These are phyloP conservation scores for Aspergillus cejpii DNA, from an alignment of 2,329 filamentous ascomycete species.

Conservation along the genomic window DNA sequence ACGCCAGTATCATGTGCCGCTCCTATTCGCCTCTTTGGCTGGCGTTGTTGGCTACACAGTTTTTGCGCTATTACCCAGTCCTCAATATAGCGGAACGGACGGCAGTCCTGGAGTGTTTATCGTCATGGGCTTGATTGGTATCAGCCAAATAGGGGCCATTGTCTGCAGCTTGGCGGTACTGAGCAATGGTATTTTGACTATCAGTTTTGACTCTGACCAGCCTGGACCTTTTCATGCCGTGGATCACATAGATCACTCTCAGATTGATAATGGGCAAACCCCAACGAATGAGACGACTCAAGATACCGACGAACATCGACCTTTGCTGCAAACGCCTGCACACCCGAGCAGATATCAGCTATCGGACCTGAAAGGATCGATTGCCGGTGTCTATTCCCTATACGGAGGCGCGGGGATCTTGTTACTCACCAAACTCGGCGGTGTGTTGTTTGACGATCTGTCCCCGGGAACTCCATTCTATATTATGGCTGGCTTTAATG, in stretches of 20 bases:
- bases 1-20: conserved; percentile 61
- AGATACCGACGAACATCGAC: conserved; percentile 23
- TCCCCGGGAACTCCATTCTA: conserved; percentile 79
- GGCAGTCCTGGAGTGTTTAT: conserved; percentile 65
- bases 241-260: not conserved
- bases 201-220: conserved; percentile 13
- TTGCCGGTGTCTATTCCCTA: conserved; percentile 89
- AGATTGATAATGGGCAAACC: not conserved
- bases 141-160: conserved; percentile 93
- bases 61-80: conserved; percentile 70
- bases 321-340: conserved; percentile 24
- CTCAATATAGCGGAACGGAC: conserved; percentile 64
- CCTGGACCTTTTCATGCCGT: conserved; percentile 2
- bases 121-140: conserved; percentile 71
- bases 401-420: conserved; percentile 86
- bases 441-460: conserved; percentile 71
- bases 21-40: conserved; percentile 63
- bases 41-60: conserved; percentile 71
- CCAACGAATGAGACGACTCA: conserved; percentile 4
- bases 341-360: conserved; percentile 30
- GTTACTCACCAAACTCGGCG: conserved; percentile 83
- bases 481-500: conserved; percentile 88
- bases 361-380: conserved; percentile 76
- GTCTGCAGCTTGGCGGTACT: conserved; percentile 90
- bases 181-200: conserved; percentile 65